These are phyloP conservation scores for Apodospora peruviana DNA, from an alignment of 495 filamentous ascomycete genomes.

Conservation along the genomic window DNA sequence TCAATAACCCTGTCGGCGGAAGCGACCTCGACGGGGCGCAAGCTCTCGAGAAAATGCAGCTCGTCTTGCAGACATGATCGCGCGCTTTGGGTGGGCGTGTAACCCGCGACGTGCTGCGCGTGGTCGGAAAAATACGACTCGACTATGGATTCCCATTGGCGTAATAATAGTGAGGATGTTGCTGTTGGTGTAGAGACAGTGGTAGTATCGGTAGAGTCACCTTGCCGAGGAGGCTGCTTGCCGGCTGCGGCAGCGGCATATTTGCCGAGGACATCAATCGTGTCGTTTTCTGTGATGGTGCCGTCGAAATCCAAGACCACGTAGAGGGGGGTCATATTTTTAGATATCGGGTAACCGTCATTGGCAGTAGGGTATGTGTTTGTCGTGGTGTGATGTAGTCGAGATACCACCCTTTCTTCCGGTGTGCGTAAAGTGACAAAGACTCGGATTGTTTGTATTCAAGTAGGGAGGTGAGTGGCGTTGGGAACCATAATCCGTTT, in stretches of 20 bases:
- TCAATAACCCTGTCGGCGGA: slow-evolving; percentile 28
- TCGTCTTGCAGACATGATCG: slow-evolving; percentile 26
- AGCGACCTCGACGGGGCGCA: slow-evolving; percentile 27
- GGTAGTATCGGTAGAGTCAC: slow-evolving; percentile 10
- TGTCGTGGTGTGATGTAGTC: too few species aligned
- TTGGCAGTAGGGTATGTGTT: neutral
- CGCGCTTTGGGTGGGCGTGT: slow-evolving; percentile 15
- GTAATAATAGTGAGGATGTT: too few species aligned
- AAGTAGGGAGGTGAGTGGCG: too few species aligned
- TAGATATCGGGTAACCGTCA: too few species aligned
- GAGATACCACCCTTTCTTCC: too few species aligned
- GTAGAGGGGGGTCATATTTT: slow-evolving; percentile 15
- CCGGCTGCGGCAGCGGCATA: slow-evolving; percentile 2
- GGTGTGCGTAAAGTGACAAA: too few species aligned
- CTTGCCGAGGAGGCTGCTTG: neutral
- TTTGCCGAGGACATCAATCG: slow-evolving; percentile 19
- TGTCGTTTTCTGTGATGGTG: slow-evolving; percentile 38
- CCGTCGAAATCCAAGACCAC: slow-evolving; percentile 47
- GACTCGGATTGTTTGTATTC: too few species aligned
- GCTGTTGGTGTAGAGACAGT: too few species aligned
- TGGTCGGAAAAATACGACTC: slow-evolving; percentile 30
- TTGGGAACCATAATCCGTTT: too few species aligned
- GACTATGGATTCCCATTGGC: slow-evolving; percentile 35
- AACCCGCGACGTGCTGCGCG: slow-evolving; percentile 21
- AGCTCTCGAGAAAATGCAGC: slow-evolving; percentile 29